A percentile compares a stretch with the other conserved stretches of the same genome.
Evolutionary conservation across 495 filamentous ascomycete genomes (phyloP).

Genomic region (Penicillium ucsense): DNA sequence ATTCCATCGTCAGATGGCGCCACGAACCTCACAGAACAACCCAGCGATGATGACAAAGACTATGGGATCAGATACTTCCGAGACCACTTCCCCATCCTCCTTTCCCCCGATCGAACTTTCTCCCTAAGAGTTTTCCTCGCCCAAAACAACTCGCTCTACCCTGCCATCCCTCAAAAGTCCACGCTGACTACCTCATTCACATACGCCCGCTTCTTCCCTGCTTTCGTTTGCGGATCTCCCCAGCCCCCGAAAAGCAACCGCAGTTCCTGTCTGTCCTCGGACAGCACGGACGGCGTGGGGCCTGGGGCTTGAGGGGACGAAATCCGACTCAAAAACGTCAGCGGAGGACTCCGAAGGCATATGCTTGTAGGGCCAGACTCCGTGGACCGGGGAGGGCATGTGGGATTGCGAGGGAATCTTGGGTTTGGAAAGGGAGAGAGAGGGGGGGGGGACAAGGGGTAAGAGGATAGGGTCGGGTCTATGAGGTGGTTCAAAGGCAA

Average conservation of each 20-base stretch:
- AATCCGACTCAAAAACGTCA: too few species aligned
- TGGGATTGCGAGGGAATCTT: too few species aligned
- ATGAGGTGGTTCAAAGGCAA: conserved; percentile 42
- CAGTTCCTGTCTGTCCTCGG: conserved; percentile 6
- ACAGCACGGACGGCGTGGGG: conserved; percentile 8
- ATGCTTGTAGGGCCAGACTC: too few species aligned
- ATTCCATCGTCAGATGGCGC: not conserved
- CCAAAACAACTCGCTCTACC: too few species aligned
- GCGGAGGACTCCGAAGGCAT: too few species aligned
- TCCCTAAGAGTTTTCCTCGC: not conserved
- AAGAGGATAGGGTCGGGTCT: conserved; percentile 10
- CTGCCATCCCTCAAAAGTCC: not conserved
- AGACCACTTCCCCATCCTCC: conserved; percentile 15
- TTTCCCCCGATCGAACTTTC: not conserved
- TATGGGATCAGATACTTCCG: conserved; percentile 44
- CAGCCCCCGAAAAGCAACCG: conserved; percentile 16
- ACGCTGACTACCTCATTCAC: not conserved
- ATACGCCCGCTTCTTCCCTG: not conserved
- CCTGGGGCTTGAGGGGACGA: not conserved
- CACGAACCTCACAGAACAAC: not conserved
- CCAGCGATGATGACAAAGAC: conserved; percentile 39
- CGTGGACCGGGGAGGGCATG: too few species aligned
- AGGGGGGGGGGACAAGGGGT: not conserved
- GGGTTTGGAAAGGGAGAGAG: not conserved
- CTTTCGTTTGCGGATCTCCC: not conserved